Evolutionary conservation across 169 alveolate genomes (phyloP).

Genomic region (Babesia bovis): DNA sequence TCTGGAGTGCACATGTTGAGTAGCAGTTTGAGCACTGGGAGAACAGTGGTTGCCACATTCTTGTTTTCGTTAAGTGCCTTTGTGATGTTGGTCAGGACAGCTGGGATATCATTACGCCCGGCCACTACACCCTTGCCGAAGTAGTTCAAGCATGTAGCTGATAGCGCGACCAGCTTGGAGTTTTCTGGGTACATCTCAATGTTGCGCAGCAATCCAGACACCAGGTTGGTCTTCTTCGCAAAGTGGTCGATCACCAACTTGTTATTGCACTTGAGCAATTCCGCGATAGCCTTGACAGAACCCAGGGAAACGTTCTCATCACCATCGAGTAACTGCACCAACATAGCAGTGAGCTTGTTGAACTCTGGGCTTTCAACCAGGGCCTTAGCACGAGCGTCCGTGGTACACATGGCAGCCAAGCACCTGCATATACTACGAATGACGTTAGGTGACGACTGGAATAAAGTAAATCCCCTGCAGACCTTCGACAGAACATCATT

Average conservation of each 20-base stretch:
- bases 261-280: conserved; percentile 73
- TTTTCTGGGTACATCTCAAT: conserved; percentile 69
- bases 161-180: conserved; percentile 61
- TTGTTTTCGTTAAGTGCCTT: conserved; percentile 75
- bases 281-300: conserved; percentile 74
- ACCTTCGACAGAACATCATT: conserved; percentile 77
- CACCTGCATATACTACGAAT: conserved; percentile 85
- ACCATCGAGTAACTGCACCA: conserved; percentile 60
- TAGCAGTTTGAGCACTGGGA: conserved; percentile 69
- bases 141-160: conserved; percentile 62
- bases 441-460: conserved; percentile 80
- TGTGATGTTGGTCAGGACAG: conserved; percentile 67
- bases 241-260: conserved; percentile 63
- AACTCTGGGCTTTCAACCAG: conserved; percentile 82
- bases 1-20: conserved; percentile 69
- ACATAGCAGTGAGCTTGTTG: conserved; percentile 53
- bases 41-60: conserved; percentile 74
- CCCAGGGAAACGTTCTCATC: conserved; percentile 48
- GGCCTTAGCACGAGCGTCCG: conserved; percentile 82
- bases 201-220: conserved; percentile 62
- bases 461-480: conserved; percentile 80
- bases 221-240: conserved; percentile 58
- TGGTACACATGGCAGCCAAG: conserved; percentile 86
- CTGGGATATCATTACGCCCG: conserved; percentile 63
- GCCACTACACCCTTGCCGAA: conserved; percentile 60